phyloP scores from a whole-genome alignment of 2,329 filamentous ascomycete genomes.

The Colletotrichum falcatum region DNA sequence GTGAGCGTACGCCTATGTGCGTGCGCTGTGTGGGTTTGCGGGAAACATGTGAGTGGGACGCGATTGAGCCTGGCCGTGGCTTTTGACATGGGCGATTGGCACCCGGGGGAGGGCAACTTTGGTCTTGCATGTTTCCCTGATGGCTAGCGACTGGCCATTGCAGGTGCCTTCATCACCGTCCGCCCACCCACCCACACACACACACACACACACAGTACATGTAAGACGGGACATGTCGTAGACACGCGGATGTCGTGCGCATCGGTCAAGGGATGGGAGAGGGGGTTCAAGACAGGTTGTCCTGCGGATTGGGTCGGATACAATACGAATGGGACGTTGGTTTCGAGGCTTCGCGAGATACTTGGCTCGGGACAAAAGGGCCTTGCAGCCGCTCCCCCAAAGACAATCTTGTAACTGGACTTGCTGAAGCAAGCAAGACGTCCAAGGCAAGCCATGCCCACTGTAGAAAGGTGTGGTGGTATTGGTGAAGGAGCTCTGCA shows the following conservation, averaged over 20 bases:
- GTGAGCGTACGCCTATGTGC: background rate
- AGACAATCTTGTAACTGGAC: background rate
- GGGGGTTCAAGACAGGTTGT: background rate
- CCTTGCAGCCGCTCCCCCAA: background rate
- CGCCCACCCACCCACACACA: background rate
- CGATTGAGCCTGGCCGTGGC: constrained; percentile 17
- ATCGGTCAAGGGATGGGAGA: constrained; percentile 14
- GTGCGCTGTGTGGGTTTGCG: background rate
- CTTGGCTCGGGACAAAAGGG: background rate
- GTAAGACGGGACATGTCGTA: background rate
- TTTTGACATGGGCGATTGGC: constrained; percentile 12
- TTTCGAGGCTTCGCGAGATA: background rate
- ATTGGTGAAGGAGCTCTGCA: constrained; percentile 24
- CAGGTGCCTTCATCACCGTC: background rate
- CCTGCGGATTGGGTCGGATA: background rate
- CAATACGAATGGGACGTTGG: background rate
- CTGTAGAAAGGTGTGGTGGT: constrained; percentile 8
- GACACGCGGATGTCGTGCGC: background rate
- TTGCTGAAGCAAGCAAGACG: background rate
- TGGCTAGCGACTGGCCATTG: background rate
- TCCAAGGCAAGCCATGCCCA: background rate
- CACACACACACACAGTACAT: background rate
- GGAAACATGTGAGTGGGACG: constrained; percentile 27
- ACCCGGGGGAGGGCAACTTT: background rate
- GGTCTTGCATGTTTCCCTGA: background rate